phyloP scores from a whole-genome alignment of 306 rosid species.

The Hippophae gyantsensis region DNA sequence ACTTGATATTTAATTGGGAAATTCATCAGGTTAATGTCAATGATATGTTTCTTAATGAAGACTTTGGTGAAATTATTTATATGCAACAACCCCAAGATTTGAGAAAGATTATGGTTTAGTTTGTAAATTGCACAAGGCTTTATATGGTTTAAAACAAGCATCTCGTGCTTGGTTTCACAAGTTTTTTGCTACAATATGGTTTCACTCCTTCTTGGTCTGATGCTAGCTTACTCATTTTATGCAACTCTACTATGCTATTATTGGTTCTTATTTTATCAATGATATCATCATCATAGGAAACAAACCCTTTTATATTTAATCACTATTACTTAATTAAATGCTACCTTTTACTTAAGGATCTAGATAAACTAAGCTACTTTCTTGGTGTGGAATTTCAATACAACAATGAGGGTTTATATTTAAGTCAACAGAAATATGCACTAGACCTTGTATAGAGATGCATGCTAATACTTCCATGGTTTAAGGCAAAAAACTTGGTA shows the following conservation, averaged over 20 bases:
- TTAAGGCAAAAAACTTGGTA: neutral
- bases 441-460: too few species aligned
- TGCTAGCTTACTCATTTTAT: neutral
- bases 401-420: neutral
- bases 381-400: neutral
- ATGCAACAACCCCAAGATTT: neutral
- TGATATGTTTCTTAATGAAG: neutral
- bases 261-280: neutral
- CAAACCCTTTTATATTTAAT: neutral
- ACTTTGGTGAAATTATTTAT: neutral
- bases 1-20: neutral
- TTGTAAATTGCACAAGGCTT: neutral
- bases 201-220: neutral
- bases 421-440: neutral
- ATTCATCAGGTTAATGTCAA: neutral
- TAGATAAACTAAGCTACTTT: too few species aligned
- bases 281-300: neutral
- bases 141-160: neutral
- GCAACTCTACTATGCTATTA: neutral
- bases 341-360: neutral
- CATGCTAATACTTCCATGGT: too few species aligned
- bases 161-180: neutral
- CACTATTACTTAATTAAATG: too few species aligned
- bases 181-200: neutral
- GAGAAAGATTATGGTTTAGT: neutral